phyloP scores from a whole-genome alignment of 306 rosid species.

The Glycine latifolia region DNA sequence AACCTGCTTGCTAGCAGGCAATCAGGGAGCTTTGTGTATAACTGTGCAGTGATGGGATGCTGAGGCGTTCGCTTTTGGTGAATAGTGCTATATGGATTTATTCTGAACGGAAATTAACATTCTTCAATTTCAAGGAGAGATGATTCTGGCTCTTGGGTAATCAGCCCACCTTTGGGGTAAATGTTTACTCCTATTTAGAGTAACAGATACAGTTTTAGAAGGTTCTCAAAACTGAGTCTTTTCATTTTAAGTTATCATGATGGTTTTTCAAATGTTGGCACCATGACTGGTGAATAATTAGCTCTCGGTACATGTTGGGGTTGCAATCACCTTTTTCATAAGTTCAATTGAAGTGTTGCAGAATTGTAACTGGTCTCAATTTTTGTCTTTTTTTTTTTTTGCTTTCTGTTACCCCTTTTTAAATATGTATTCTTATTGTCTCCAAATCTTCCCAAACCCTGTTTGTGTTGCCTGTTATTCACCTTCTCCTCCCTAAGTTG shows the following conservation, averaged over 20 bases:
- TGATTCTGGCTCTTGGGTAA: constrained; percentile 52
- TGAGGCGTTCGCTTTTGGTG: constrained; percentile 46
- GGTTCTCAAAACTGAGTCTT: constrained; percentile 54
- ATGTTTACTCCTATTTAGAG: constrained; percentile 51
- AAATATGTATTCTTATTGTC: background rate
- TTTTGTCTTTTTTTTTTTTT: constrained; percentile 31
- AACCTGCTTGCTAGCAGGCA: constrained; percentile 62
- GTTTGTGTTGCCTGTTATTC: background rate
- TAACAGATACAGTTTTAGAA: constrained; percentile 56
- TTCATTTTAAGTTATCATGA: constrained; percentile 49
- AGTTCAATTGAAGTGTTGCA: constrained; percentile 52
- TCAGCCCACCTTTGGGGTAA: constrained; percentile 56
- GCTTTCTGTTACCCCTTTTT: constrained; percentile 6
- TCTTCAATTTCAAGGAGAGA: constrained; percentile 55
- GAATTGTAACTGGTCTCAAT: constrained; percentile 51
- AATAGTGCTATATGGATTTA: constrained; percentile 48
- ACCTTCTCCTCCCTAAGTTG: background rate
- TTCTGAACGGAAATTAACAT: constrained; percentile 48
- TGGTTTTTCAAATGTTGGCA: constrained; percentile 59
- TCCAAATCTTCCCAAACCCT: background rate
- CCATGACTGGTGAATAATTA: constrained; percentile 61
- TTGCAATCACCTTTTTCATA: constrained; percentile 56
- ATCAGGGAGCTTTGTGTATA: constrained; percentile 68
- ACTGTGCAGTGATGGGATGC: constrained; percentile 84
- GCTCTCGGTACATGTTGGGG: constrained; percentile 58